Evolutionary conservation across 2,329 filamentous ascomycete genomes (phyloP), one percentile per base, ranked within the genome.

Genomic region (Claviceps africana): DNA sequence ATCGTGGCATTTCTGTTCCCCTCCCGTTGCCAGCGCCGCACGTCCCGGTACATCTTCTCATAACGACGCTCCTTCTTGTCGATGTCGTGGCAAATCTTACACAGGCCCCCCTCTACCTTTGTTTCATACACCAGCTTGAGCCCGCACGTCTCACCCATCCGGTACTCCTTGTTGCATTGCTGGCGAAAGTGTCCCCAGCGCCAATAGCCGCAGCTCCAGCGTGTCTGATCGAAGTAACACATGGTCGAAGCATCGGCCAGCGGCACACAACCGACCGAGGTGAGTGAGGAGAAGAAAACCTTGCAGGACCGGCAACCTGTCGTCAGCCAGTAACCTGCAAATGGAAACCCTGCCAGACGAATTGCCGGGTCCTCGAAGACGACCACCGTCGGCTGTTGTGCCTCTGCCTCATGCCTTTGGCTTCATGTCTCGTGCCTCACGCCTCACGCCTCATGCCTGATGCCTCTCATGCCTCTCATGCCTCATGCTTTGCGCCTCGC

Each of bases 221-320:
- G 79, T 67, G 85, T 88, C 70, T 91, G 86, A 64, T 96, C 89
- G 75, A 90, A 97, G 76, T 93, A 96, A 74, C 91, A 96, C 91
- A 97, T 95, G 60, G 65, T 76, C 53, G 52, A 51, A 52, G 53
- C 51, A 53, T 59, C 57, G 57, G 56, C 52, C 55, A 54, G 56
- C 55, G 44, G 54, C 52, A 43, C 43, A 39, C 48, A 48, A 45
- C 51, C 49, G 48, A 46, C 53, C 53, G 50, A 53, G 49, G 51
- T 48, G 52, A 44, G 54, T 46, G 35, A 35, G 33, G 48, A 47
- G 35, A 35, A 21, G 50, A 43, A 53, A 45, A 45, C 17, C 43
- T 56, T 58, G 56, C 56, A 56, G 50, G 45, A 50, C 44, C 56
- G 53, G 44, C 47, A 54, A 54, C 40, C 51, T 37, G 21, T 51